Evolutionary conservation across 2,329 filamentous ascomycete genomes (phyloP).

Genomic region (Polychaeton citri): DNA sequence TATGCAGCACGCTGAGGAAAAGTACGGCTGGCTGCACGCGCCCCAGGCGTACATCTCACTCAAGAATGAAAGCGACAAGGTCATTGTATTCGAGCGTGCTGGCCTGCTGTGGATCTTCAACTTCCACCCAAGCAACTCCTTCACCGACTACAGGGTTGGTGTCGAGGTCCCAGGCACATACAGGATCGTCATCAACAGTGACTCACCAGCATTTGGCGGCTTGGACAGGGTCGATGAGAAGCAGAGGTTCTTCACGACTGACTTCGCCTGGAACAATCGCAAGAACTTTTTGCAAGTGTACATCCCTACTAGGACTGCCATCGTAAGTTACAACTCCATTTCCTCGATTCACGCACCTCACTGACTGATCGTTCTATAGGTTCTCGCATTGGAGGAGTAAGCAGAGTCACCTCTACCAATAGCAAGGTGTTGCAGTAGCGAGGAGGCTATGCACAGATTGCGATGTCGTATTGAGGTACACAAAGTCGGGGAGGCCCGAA

Average conservation of each 20-base stretch:
- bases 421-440: no score
- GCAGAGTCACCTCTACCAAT: no score
- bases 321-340: constrained; percentile 45
- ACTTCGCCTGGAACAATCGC: constrained; percentile 77
- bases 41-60: constrained; percentile 83
- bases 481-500: no score
- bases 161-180: constrained; percentile 79
- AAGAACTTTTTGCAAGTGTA: constrained; percentile 91
- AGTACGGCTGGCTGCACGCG: constrained; percentile 80
- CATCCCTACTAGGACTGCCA: constrained; percentile 66
- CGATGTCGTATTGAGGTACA: no score
- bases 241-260: constrained; percentile 86
- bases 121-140: constrained; percentile 76
- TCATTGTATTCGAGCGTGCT: constrained; percentile 87
- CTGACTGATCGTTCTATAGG: no score
- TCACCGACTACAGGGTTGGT: constrained; percentile 83
- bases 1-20: constrained; percentile 80
- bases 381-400: no score
- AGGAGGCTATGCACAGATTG: no score
- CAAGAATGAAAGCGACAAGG: constrained; percentile 88
- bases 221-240: constrained; percentile 61
- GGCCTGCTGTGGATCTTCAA: constrained; percentile 93
- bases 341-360: no score
- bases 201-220: constrained; percentile 65
- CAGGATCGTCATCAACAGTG: constrained; percentile 69